Evolutionary conservation across 1,284 basidiomycete genomes (phyloP).

Genomic region (Malassezia yamatoensis): DNA sequence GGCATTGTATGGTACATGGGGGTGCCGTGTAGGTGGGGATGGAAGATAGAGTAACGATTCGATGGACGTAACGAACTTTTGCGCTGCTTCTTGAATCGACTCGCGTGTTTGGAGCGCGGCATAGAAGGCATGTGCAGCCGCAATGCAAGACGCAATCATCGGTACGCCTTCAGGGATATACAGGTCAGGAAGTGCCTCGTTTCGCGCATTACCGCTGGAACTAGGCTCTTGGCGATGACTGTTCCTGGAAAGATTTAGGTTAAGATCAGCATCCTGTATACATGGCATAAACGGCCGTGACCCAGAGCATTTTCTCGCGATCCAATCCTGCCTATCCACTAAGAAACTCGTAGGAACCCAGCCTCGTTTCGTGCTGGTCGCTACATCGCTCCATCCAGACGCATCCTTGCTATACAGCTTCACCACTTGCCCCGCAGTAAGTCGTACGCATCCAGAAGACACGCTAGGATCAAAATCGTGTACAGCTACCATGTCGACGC

Average conservation of each 20-base stretch:
- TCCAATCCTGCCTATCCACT: not conserved
- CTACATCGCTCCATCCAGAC: slow-evolving; percentile 98
- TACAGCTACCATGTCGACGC: slow-evolving; percentile 33
- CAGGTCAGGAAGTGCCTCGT: not conserved
- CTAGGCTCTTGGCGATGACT: not conserved
- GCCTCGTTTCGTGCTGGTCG: slow-evolving; percentile 59
- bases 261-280: not conserved
- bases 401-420: slow-evolving; percentile 73
- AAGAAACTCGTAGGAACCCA: slow-evolving; percentile 82
- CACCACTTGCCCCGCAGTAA: slow-evolving; percentile 79
- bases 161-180: not conserved
- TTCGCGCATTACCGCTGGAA: not conserved
- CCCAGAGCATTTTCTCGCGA: not conserved
- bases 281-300: not conserved
- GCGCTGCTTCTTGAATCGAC: not conserved
- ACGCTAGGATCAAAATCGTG: slow-evolving; percentile 45
- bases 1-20: not conserved
- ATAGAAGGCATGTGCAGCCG: not conserved
- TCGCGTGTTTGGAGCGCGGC: not conserved
- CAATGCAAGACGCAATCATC: not conserved
- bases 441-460: slow-evolving; percentile 62
- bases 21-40: not conserved
- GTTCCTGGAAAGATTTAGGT: not conserved
- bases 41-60: not conserved
- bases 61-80: not conserved